These are phyloP conservation scores for Eucalyptus brandiana DNA, from an alignment of 345 rosid species.

Conservation along the genomic window DNA sequence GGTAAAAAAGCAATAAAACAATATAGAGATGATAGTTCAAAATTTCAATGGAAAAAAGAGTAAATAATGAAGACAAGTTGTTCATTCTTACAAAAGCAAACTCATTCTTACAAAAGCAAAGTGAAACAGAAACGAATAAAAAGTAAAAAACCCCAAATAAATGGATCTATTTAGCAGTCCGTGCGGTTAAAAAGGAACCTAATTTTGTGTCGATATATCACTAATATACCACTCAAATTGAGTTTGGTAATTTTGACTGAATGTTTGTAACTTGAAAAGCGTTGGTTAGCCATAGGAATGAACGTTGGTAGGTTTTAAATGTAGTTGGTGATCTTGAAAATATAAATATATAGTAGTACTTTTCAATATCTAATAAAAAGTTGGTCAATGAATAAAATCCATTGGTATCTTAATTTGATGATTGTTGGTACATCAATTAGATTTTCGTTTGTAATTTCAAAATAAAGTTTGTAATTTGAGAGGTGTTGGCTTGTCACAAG, in stretches of 20 bases:
- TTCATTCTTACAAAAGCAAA: neutral
- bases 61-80: no score
- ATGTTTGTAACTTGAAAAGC: neutral
- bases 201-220: fast-evolving
- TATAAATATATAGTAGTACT: fast-evolving
- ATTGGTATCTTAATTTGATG: no score
- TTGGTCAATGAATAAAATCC: fast-evolving
- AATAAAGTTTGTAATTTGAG: neutral
- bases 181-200: fast-evolving
- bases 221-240: no score
- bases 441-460: neutral
- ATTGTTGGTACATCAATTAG: neutral
- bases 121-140: fast-evolving
- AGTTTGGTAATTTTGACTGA: neutral
- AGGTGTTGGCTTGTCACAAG: fast-evolving
- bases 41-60: no score
- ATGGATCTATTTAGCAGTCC: fast-evolving
- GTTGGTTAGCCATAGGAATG: fast-evolving
- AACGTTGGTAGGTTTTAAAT: neutral
- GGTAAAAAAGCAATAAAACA: neutral
- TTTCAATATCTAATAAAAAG: neutral
- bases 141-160: neutral
- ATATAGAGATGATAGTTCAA: no score
- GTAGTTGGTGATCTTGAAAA: neutral
- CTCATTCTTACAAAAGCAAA: neutral